Evolutionary conservation across 108 stramenopile genomes (phyloP), one percentile per base, ranked within the genome.

Genomic region (Nitzschia sp.): DNA sequence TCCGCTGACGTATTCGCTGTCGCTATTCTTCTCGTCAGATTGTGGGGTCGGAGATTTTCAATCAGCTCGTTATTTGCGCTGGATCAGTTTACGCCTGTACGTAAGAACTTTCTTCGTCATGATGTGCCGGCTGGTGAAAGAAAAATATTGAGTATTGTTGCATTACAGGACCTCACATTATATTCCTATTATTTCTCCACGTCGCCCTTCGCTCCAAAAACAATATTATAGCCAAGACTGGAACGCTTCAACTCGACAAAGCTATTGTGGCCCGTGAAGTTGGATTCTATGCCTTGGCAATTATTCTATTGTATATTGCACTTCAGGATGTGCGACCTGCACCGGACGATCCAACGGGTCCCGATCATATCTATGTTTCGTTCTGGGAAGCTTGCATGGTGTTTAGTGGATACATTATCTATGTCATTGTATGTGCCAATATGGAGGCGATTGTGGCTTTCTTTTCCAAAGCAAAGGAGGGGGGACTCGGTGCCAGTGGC

Each of bases 1-100:
- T n/a, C n/a, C n/a, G n/a, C n/a, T n/a, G n/a, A n/a, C n/a, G 22
- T 71, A 63, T 22, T 69, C 69, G 16, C 38, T 33, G n/a, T 8
- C 26, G 6, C 13, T 34, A 16, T 56, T 22, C 45, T 69, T 3
- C 25, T 53, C 3, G 25, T 8, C 53, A 73, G 72, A 69, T 80
- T 68, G 73, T 80, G 1, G 79, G 79, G 4, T 80, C 79, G 1
- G 86, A 92, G 56, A 88, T 96, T 54, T 93, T 93, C 70, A 96
- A 96, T 58, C 90, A 92, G 41, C 69, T 96, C 17, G 76, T 90
- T n/a, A 93, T 93, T 68, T 81, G 89, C 57, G 89, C 92, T 0
- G 87, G 88, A 45, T 76, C 87, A 11, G 89, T 91, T 0, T 87
- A 71, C 55, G 81, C 85, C 2, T 72, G 70, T 64, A 72, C 63